Evolutionary conservation across 306 rosid genomes (phyloP).

Genomic region (Boehmeria nivea): DNA sequence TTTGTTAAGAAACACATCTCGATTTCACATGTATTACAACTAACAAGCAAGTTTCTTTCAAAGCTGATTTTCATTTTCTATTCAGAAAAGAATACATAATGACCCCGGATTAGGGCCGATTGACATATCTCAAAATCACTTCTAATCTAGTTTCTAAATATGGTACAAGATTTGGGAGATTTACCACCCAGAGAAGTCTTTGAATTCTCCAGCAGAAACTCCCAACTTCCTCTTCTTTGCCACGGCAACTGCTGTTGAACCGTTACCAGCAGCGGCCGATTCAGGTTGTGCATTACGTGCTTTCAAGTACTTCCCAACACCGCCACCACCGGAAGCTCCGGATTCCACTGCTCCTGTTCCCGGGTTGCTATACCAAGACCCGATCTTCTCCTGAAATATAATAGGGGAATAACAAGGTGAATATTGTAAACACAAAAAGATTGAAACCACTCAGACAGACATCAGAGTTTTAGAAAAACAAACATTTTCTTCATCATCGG

Average conservation of each 20-base stretch:
- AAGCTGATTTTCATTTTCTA: too few relatives aligned
- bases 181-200: slow-evolving; percentile 79
- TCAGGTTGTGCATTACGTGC: slow-evolving; percentile 44
- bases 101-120: background rate
- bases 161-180: slow-evolving; percentile 17
- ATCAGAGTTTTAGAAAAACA: slow-evolving; percentile 26
- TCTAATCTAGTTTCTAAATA: background rate
- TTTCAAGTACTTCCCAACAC: slow-evolving; percentile 89
- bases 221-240: slow-evolving; percentile 74
- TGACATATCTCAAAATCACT: background rate
- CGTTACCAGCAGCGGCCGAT: slow-evolving; percentile 38
- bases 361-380: slow-evolving; percentile 91
- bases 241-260: slow-evolving; percentile 24
- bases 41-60: too few relatives aligned
- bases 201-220: slow-evolving; percentile 44
- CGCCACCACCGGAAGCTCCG: slow-evolving; percentile 43
- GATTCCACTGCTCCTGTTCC: slow-evolving; percentile 56
- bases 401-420: background rate
- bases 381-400: slow-evolving; percentile 66
- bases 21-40: too few relatives aligned
- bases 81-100: too few relatives aligned
- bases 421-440: background rate
- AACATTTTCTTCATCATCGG: slow-evolving; percentile 77
- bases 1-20: too few relatives aligned
- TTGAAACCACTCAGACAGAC: slow-evolving; percentile 7